These are phyloP conservation scores for Fusarium brachygibbosum DNA, from an alignment of 2,329 filamentous ascomycete genomes.

Conservation along the genomic window DNA sequence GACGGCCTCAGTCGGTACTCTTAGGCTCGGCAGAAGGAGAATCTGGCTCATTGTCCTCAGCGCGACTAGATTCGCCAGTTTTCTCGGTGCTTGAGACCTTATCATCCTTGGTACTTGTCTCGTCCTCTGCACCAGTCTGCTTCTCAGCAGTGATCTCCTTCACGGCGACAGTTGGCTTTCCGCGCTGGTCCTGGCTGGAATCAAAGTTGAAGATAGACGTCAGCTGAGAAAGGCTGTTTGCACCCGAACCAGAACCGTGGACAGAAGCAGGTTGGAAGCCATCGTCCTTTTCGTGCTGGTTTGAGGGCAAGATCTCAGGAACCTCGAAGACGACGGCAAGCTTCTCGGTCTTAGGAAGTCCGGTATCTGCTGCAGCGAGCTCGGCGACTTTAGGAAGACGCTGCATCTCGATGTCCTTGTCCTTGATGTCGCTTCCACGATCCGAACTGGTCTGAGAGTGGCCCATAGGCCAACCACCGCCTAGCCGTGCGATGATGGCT, in stretches of 20 bases:
- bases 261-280: not conserved
- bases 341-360: not conserved
- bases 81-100: not conserved
- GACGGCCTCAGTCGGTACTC: not conserved
- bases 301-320: not conserved
- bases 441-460: not conserved
- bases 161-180: not conserved
- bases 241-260: not conserved
- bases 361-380: not conserved
- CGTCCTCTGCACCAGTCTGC: not conserved
- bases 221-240: not conserved
- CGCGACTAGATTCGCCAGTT: not conserved
- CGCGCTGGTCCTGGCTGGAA: not conserved
- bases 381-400: not conserved
- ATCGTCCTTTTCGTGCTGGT: not conserved
- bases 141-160: not conserved
- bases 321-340: constrained; percentile 10
- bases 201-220: not conserved
- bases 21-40: not conserved
- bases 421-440: not conserved
- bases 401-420: not conserved
- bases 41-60: not conserved
- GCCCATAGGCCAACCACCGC: not conserved
- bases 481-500: constrained; percentile 15
- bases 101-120: not conserved